Evolutionary conservation across 768 basidiomycete species (phyloP).

Genomic region (Lentinula guzmanii): DNA sequence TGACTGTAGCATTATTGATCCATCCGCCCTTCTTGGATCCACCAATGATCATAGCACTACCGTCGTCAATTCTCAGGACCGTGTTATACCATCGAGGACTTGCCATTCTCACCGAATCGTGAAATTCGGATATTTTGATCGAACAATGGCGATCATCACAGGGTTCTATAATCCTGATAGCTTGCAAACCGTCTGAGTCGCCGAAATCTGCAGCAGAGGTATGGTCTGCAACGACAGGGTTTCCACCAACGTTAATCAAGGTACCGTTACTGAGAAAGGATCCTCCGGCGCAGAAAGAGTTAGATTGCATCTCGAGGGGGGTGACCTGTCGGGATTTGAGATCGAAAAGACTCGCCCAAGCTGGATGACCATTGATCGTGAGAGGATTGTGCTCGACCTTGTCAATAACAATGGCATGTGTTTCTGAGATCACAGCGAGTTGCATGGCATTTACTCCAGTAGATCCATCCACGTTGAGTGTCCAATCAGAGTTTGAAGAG

Average conservation of each 20-base stretch:
- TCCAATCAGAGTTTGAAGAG: constrained; percentile 35
- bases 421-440: constrained; percentile 57
- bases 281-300: constrained; percentile 86
- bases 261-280: constrained; percentile 74
- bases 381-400: constrained; percentile 86
- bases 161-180: constrained; percentile 66
- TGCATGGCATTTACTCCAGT: constrained; percentile 83
- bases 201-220: constrained; percentile 73
- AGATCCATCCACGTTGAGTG: constrained; percentile 54
- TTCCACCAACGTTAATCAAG: constrained; percentile 74
- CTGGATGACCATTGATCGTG: constrained; percentile 66
- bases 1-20: constrained; percentile 77
- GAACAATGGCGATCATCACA: constrained; percentile 51
- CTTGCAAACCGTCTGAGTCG: constrained; percentile 67
- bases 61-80: constrained; percentile 61
- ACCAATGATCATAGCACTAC: constrained; percentile 80
- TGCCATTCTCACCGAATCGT: constrained; percentile 59
- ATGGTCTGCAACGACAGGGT: constrained; percentile 61
- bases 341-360: constrained; percentile 76
- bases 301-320: constrained; percentile 63
- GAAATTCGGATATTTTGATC: constrained; percentile 52
- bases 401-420: constrained; percentile 70
- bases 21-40: constrained; percentile 80
- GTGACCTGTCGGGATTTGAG: constrained; percentile 55
- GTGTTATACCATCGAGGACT: constrained; percentile 81